Conservation (phyloP, 202 grass and related monocot genomes). For the Carex arenaria region DNA sequence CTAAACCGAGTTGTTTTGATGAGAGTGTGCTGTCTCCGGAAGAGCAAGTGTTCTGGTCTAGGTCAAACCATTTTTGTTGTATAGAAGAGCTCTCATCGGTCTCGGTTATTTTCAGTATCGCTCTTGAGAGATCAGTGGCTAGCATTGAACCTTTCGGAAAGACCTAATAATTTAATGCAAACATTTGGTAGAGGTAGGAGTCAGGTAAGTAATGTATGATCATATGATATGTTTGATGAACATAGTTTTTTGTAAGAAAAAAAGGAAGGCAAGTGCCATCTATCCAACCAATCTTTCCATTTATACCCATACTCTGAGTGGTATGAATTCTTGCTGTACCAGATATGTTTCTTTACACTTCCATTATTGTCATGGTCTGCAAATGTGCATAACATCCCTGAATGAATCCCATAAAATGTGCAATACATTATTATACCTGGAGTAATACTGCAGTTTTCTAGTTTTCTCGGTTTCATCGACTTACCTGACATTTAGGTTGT, state of each 20-base stretch:
- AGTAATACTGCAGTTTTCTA: background rate
- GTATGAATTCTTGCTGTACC: background rate
- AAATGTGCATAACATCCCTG: background rate
- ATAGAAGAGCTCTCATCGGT: constrained; percentile 27
- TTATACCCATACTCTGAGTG: background rate
- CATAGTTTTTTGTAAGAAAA: background rate
- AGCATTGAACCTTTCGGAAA: constrained; percentile 42
- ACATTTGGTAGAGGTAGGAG: background rate
- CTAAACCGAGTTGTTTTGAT: constrained; percentile 31
- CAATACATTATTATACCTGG: background rate
- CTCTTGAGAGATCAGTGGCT: constrained; percentile 39
- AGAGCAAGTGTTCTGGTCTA: constrained; percentile 20
- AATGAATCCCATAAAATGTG: background rate
- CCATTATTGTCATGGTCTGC: background rate
- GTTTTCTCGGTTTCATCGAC: background rate
- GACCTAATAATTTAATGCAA: constrained; percentile 28
- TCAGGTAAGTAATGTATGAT: background rate
- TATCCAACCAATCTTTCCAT: background rate
- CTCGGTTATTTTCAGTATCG: constrained; percentile 55
- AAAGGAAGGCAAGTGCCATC: background rate
- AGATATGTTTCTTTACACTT: background rate
- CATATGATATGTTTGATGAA: background rate
- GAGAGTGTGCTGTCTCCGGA: constrained; percentile 29
- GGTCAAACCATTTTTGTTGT: constrained; percentile 46
- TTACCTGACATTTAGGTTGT: background rate